A percentile compares a stretch with the other conserved stretches of the same genome.
phyloP scores from a whole-genome alignment of 1,139 yeast genomes.

The Saccharomyces hybrid region DNA sequence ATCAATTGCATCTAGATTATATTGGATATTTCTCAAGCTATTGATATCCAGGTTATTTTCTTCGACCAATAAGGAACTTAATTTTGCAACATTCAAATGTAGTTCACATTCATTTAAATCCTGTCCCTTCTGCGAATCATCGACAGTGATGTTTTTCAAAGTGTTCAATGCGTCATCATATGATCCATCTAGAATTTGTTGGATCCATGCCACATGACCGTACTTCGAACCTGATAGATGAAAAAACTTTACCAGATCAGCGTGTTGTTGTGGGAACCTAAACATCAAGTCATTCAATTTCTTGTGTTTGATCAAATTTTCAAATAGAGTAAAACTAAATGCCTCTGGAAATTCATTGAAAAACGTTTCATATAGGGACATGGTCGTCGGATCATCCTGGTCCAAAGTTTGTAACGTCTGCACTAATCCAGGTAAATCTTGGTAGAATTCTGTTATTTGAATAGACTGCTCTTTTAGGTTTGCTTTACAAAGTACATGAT shows the following conservation, averaged over 20 bases:
- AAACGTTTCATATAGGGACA: conserved; percentile 41
- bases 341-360: conserved; percentile 57
- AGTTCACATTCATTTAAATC: conserved; percentile 44
- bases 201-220: conserved; percentile 66
- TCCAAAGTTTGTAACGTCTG: conserved; percentile 51
- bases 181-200: conserved; percentile 47
- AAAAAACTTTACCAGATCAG: conserved; percentile 48
- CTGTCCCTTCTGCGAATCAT: conserved; percentile 33
- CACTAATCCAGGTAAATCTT: conserved; percentile 59
- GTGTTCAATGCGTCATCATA: conserved; percentile 45
- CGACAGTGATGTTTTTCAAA: conserved; percentile 38
- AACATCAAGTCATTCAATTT: conserved; percentile 49
- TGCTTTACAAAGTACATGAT: conserved; percentile 42
- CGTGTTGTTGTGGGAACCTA: conserved; percentile 49
- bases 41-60: conserved; percentile 10
- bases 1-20: conserved; percentile 40
- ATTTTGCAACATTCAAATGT: conserved; percentile 65
- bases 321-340: conserved; percentile 63
- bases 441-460: conserved; percentile 56
- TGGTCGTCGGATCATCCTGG: conserved; percentile 34
- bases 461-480: conserved; percentile 49
- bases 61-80: conserved; percentile 36
- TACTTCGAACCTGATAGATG: conserved; percentile 38
- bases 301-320: conserved; percentile 48
- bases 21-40: conserved; percentile 40